These are phyloP conservation scores for Boletus eberwhitei DNA, from an alignment of 768 basidiomycete genomes.

Conservation along the genomic window DNA sequence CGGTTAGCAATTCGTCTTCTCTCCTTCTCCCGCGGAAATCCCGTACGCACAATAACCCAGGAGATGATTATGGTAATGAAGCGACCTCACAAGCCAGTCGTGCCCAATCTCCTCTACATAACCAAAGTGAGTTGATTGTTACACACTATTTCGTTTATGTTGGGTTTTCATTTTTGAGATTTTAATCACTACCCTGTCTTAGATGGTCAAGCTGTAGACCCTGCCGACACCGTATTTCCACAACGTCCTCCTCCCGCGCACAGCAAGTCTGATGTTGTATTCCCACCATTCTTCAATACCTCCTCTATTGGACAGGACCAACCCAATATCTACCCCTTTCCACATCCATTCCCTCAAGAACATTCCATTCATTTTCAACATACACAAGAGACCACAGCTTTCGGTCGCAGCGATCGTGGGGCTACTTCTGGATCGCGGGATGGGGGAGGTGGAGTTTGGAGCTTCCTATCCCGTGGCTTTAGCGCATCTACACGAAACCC, in stretches of 20 bases:
- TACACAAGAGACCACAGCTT: not conserved
- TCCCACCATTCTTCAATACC: not conserved
- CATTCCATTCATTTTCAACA: not conserved
- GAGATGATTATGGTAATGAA: not conserved
- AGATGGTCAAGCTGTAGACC: not conserved
- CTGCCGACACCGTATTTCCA: not conserved
- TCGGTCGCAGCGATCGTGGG: no score
- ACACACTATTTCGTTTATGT: not conserved
- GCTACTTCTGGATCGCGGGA: not conserved
- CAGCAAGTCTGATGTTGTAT: not conserved
- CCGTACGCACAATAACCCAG: not conserved
- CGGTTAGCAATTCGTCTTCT: not conserved
- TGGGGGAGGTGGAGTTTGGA: not conserved
- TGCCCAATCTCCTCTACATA: not conserved
- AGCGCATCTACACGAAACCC: not conserved
- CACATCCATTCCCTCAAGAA: not conserved
- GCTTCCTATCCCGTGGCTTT: not conserved
- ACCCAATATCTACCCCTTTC: not conserved
- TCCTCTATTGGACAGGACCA: not conserved
- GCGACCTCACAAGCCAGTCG: not conserved
- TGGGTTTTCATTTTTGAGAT: not conserved
- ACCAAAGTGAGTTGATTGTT: not conserved
- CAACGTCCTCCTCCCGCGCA: not conserved
- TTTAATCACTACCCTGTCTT: not conserved
- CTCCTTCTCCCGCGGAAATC: not conserved